These are phyloP conservation scores for Myriosclerotinia scirpicola DNA, from an alignment of 2,329 filamentous ascomycete genomes.

Conservation along the genomic window DNA sequence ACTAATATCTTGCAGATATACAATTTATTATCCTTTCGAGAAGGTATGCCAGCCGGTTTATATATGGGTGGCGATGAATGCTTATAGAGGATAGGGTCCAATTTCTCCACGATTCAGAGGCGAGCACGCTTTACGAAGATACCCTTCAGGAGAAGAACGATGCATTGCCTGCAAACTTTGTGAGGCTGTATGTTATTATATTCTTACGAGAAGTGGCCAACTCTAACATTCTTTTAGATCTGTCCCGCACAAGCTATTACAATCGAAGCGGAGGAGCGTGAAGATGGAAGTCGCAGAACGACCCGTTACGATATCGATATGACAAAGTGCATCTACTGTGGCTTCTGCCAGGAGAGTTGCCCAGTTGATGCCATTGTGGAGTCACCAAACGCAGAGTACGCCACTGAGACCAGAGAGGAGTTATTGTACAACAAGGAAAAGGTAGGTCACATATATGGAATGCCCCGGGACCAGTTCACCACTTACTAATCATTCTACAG, in stretches of 20 bases:
- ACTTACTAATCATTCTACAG: slow-evolving; percentile 50
- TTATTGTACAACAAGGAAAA: slow-evolving; percentile 93
- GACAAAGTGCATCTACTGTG: slow-evolving; percentile 99
- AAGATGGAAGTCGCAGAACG: slow-evolving; percentile 90
- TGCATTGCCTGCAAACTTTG: slow-evolving; percentile 99
- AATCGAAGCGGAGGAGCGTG: slow-evolving; percentile 97
- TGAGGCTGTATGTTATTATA: slow-evolving; percentile 65
- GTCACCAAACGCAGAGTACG: slow-evolving; percentile 72
- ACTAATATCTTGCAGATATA: slow-evolving; percentile 66
- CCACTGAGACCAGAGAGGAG: slow-evolving; percentile 83
- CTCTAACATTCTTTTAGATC: slow-evolving; percentile 52
- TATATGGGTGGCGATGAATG: slow-evolving; percentile 24
- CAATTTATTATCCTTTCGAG: slow-evolving; percentile 98
- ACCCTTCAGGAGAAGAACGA: slow-evolving; percentile 95
- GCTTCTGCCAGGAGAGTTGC: slow-evolving; percentile 98
- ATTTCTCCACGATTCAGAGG: slow-evolving; percentile 98
- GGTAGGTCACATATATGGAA: slow-evolving; percentile 47
- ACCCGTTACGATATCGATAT: slow-evolving; percentile 99
- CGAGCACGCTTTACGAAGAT: slow-evolving; percentile 93
- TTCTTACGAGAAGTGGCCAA: background rate
- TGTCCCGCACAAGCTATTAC: slow-evolving; percentile 98
- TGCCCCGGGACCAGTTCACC: background rate
- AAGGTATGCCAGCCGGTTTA: slow-evolving; percentile 56
- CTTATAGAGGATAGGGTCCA: slow-evolving; percentile 61
- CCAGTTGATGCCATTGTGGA: slow-evolving; percentile 93